A percentile compares a stretch with the other conserved stretches of the same genome.
Conservation (phyloP, 1,139 yeast genomes). For the Kodamaea plutei region DNA sequence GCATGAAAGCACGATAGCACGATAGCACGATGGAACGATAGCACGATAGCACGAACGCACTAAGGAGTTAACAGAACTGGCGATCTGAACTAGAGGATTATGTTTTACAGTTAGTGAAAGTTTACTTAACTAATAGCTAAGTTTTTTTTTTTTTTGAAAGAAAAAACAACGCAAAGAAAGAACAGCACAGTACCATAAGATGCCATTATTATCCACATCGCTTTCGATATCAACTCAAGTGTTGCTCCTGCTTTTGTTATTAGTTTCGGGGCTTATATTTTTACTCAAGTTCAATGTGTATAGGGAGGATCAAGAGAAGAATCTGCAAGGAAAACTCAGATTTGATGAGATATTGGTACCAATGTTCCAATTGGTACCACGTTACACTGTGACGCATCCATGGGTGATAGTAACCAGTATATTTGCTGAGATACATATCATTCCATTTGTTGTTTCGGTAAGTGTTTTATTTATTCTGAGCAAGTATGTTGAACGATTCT, state of each 20-base stretch:
- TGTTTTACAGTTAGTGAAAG: too few species aligned
- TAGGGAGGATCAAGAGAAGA: conserved; percentile 7
- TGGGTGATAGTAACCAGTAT: conserved; percentile 75
- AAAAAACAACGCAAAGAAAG: conserved; percentile 1
- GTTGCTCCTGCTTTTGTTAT: conserved; percentile 21
- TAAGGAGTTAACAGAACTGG: too few species aligned
- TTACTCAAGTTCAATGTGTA: conserved; percentile 23
- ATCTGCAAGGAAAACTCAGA: conserved; percentile 2
- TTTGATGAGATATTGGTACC: conserved; percentile 51
- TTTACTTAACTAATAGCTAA: too few species aligned
- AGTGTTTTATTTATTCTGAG: conserved; percentile 50
- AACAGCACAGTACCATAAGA: too few species aligned
- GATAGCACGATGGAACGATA: too few species aligned
- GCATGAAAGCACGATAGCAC: too few species aligned
- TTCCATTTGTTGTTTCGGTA: conserved; percentile 48
- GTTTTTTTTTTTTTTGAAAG: neutral
- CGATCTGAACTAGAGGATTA: too few species aligned
- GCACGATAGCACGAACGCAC: too few species aligned
- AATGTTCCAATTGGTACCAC: conserved; percentile 66
- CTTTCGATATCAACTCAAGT: conserved; percentile 8
- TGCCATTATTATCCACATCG: too few species aligned
- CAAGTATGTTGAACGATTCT: conserved; percentile 48
- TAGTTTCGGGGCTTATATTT: conserved; percentile 24
- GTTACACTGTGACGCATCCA: conserved; percentile 55
- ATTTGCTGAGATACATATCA: conserved; percentile 61